Evolutionary conservation across 805 yeast species (phyloP).

Genomic region (Candida multigemmis): DNA sequence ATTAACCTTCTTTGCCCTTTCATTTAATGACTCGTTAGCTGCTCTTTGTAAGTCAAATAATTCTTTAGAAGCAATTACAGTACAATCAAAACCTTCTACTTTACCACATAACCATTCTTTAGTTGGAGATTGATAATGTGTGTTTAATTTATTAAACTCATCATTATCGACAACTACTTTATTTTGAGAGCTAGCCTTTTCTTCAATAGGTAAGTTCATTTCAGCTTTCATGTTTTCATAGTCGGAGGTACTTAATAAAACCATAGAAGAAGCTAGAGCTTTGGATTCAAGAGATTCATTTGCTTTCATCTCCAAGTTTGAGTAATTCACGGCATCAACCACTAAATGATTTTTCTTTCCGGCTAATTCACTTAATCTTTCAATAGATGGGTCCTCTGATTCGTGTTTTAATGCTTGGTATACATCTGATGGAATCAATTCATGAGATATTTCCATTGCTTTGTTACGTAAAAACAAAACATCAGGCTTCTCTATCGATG

Average conservation of each 20-base stretch:
- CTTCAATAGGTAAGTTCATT: conserved; percentile 5
- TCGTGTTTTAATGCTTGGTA: conserved; percentile 1
- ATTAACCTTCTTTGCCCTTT: conserved; percentile 2
- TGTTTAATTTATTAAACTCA: conserved; percentile 7
- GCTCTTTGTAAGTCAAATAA: background rate
- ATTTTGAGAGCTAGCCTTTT: conserved; percentile 5
- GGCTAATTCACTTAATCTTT: conserved; percentile 1
- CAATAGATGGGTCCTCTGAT: conserved; percentile 9
- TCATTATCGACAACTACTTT: conserved; percentile 7
- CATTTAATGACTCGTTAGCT: conserved; percentile 3
- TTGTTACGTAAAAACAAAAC: no score
- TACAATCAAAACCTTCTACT: conserved; percentile 2
- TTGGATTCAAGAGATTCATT: conserved; percentile 4
- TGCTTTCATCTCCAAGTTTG: conserved; percentile 4
- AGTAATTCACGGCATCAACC: background rate
- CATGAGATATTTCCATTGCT: no score
- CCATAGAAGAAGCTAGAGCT: conserved; percentile 6
- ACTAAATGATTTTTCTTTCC: background rate
- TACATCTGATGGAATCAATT: conserved; percentile 4
- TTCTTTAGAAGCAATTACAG: conserved; percentile 1
- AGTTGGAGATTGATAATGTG: background rate
- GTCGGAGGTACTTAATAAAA: conserved; percentile 4
- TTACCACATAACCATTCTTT: background rate
- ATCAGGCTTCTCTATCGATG: no score
- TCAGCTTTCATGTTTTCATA: conserved; percentile 3